Evolutionary conservation across 1,284 basidiomycete genomes (phyloP), one percentile per base, ranked within the genome.

Genomic region (Phylloporus sp.): DNA sequence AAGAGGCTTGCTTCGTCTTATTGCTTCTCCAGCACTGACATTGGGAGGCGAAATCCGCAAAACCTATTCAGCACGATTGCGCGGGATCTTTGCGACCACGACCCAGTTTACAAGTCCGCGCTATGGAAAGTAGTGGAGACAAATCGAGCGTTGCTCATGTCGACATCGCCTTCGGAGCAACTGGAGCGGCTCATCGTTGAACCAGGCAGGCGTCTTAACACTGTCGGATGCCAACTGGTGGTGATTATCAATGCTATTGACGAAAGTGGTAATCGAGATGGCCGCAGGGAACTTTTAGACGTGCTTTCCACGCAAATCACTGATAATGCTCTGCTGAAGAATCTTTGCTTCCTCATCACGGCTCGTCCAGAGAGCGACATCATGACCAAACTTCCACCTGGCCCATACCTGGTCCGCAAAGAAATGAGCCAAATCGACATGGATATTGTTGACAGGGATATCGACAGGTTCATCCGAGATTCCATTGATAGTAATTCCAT

Each of bases 161-260:
- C 60, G 0, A 14, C 5, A 14, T 70, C 49, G 4, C 63, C 56
- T 1, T 29, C 12, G 1, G 68, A 69, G 29, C 68, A 68, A 25
- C 3, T 67, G 3, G 23, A 69, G 56, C 17, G 6, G 7, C 25
- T 68, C 5, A 53, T 69, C 29, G 20, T 69, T 1, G 32, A 29
- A 12, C 60, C 69, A 10, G 63, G 69, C 47, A 27, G 35, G 25
- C 5, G n/a, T 3, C 27, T 71, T 19, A 11, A 56, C 2, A 1
- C n/a, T 4, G 55, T 69, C 2, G 65, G 69, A 3, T 62, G 69
- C 7, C 47, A 25, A 1, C 19, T 71, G 1, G 4, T 72, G 27
- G 14, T 72, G 5, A 47, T 72, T 1, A n/a, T 72, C 0, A 70
- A 72, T 6, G 71, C 72, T 0, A 58, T 71, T 2, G 63, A 72